Evolutionary conservation across 1,284 basidiomycete genomes (phyloP), one percentile per base, ranked within the genome.

Genomic region (Malassezia arunalokei): DNA sequence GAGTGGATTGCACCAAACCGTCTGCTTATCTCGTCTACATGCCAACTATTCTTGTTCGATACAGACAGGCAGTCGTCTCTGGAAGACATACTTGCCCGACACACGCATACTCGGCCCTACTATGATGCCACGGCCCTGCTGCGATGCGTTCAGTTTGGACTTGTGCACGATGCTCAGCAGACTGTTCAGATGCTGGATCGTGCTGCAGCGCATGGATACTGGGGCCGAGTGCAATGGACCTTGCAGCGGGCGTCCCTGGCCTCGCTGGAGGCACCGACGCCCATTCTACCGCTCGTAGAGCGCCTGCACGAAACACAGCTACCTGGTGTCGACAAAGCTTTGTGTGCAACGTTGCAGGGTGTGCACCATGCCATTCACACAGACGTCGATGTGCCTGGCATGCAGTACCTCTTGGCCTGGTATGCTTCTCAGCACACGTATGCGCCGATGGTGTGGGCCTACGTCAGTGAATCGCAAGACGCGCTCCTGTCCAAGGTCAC

Each of bases 1-100:
- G 28, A 30, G 27, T 54, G 52, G 52, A 42, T 54, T 7, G 41
- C 32, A 3, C 45, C 28, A 3, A 24, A 40, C 31, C 52, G 47
- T 8, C 38, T 54, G 38, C 43, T 54, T 6, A 24, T 49, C 4
- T 20, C 52, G 17, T 54, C 52, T 14, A 31, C 42, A 24, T 54
- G 52, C 37, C 52, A 54, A 33, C 31, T 54, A 31, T 54, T 54
- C 42, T 29, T 54, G 27, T 49, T 43, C 38, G 41, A 48, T 17
- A 39, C 45, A 9, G 27, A 29, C 17, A 17, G 29, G 28, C 11
- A 32, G 0, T 20, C 27, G 8, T 14, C 31, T 8, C 29, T 27
- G 42, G 39, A 37, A 11, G 44, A 47, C 24, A 29, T 44, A 20
- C 32, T 43, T 17, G 28, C 40, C 5, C 24, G 43, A 38, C 33